A percentile compares a stretch with the other conserved stretches of the same genome.
Conservation (phyloP, 2,329 filamentous ascomycete species). For the Alternaria gaisen region DNA sequence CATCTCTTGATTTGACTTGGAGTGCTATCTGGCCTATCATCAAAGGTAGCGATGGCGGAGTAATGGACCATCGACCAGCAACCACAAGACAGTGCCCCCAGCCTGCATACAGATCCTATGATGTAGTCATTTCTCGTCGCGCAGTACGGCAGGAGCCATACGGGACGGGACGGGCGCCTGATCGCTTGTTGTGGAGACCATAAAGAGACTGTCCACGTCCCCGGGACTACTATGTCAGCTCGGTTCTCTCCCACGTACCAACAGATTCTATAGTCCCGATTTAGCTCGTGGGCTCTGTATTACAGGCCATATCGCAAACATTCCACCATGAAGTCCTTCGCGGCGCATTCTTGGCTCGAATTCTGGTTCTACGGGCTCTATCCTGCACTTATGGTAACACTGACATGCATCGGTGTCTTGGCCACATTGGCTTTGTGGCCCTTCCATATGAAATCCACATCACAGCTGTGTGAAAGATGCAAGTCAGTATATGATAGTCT, state of each 20-base stretch:
- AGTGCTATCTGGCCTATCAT: neutral
- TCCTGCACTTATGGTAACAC: neutral
- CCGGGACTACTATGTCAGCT: neutral
- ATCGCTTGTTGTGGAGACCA: neutral
- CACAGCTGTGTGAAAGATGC: neutral
- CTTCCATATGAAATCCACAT: neutral
- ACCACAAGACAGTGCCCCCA: neutral
- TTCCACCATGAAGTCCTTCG: neutral
- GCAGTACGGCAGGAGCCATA: neutral
- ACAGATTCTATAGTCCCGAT: neutral
- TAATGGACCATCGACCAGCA: neutral
- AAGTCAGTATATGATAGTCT: neutral
- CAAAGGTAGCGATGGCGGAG: neutral
- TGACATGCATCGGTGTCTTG: neutral
- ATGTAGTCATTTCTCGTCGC: neutral
- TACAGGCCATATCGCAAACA: neutral
- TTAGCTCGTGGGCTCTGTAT: neutral
- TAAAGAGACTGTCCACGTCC: neutral
- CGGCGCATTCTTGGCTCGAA: slow-evolving; percentile 1
- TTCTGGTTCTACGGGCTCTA: slow-evolving; percentile 4
- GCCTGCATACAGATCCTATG: neutral
- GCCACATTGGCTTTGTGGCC: neutral
- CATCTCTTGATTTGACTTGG: neutral
- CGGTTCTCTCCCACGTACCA: neutral
- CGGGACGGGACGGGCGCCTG: neutral